phyloP scores from a whole-genome alignment of 192 early-diverging fungal genomes.

The Gonapodya sp. region DNA sequence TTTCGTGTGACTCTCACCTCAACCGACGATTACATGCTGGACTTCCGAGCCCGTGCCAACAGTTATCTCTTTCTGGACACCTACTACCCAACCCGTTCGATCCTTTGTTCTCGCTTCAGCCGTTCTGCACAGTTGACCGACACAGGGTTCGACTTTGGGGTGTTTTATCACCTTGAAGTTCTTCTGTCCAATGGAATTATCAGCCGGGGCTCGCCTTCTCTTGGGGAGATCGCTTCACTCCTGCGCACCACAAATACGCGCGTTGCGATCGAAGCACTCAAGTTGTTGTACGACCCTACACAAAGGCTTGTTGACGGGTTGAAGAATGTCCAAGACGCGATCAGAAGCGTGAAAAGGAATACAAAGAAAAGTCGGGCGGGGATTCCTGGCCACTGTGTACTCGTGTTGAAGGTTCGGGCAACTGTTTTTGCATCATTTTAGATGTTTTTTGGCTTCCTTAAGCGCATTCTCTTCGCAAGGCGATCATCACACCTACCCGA shows the following conservation, averaged over 20 bases:
- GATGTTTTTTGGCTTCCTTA: no score
- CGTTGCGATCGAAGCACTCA: neutral
- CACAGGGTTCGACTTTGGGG: neutral
- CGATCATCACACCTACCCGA: conserved; percentile 55
- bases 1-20: neutral
- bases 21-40: neutral
- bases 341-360: neutral
- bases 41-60: neutral
- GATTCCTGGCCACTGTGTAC: conserved; percentile 30
- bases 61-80: neutral
- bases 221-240: neutral
- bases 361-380: neutral
- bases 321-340: neutral
- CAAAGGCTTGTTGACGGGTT: neutral
- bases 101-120: neutral
- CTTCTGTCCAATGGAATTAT: neutral
- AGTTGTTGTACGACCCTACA: neutral
- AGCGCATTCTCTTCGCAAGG: neutral
- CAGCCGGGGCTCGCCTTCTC: neutral
- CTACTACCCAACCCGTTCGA: neutral
- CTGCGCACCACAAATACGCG: neutral
- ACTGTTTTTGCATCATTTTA: neutral
- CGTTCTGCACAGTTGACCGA: neutral
- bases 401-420: conserved; percentile 32
- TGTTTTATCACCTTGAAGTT: neutral